Evolutionary conservation across 768 basidiomycete species (phyloP).

Genomic region (Kwoniella dendrophila): DNA sequence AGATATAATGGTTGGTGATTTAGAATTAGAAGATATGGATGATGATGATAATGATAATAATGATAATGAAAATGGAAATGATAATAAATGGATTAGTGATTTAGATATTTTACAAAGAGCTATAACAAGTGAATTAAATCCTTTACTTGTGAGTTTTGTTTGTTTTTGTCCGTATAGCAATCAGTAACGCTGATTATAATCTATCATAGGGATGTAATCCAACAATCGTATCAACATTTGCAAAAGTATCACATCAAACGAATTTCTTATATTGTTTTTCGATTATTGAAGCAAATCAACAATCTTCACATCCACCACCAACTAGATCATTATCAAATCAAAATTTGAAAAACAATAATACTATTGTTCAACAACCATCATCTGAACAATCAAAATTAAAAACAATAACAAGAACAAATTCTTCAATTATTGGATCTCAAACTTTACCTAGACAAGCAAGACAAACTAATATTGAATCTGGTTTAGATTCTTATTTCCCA

Average conservation of each 20-base stretch:
- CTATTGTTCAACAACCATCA: neutral
- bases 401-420: constrained; percentile 17
- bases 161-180: neutral
- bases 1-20: constrained; percentile 58
- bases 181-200: constrained; percentile 1
- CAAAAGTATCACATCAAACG: constrained; percentile 84
- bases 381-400: neutral
- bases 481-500: constrained; percentile 93
- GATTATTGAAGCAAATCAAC: constrained; percentile 84
- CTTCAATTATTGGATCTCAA: constrained; percentile 19
- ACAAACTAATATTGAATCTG: constrained; percentile 59
- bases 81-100: constrained; percentile 81
- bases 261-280: constrained; percentile 93
- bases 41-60: constrained; percentile 14
- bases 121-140: constrained; percentile 80
- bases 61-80: neutral
- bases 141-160: constrained; percentile 69
- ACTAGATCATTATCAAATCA: constrained; percentile 36
- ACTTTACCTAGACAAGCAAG: constrained; percentile 40
- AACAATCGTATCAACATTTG: constrained; percentile 89
- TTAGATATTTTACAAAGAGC: constrained; percentile 76
- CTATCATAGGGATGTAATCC: constrained; percentile 74
- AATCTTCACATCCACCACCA: constrained; percentile 61
- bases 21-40: constrained; percentile 43
- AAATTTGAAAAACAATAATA: neutral